These are phyloP conservation scores for Balamuthia mandrillaris DNA, from an alignment of 208 protist genomes.

Conservation along the genomic window DNA sequence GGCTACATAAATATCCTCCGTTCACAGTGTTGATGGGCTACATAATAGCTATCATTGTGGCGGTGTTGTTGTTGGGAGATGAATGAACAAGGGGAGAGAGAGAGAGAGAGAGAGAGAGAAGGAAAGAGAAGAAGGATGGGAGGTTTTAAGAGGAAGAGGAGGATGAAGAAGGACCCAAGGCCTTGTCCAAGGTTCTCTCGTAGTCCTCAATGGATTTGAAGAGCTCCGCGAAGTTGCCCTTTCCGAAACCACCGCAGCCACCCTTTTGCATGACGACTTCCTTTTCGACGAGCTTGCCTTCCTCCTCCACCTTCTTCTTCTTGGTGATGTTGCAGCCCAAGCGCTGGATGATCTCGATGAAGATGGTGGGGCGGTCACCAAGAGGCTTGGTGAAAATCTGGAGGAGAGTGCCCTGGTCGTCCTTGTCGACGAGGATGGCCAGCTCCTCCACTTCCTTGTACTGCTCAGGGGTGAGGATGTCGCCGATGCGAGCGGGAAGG, in stretches of 20 bases:
- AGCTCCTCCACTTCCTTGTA: slow-evolving; percentile 28
- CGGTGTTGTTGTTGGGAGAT: too few relatives aligned
- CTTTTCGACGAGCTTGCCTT: too few relatives aligned
- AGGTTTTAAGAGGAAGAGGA: too few relatives aligned
- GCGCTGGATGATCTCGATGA: slow-evolving; percentile 36
- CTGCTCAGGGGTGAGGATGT: slow-evolving; percentile 4
- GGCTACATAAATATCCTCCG: too few relatives aligned
- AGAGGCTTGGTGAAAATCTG: slow-evolving; percentile 34
- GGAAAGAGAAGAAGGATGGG: too few relatives aligned
- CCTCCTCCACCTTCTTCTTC: slow-evolving; percentile 2
- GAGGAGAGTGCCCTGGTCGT: slow-evolving; percentile 15
- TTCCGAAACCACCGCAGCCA: slow-evolving; percentile 23
- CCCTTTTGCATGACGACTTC: too few relatives aligned
- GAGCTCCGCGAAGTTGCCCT: slow-evolving; percentile 34
- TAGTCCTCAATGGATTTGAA: slow-evolving; percentile 36
- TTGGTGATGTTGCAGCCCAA: background rate
- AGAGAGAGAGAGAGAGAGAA: too few relatives aligned
- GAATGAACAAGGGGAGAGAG: too few relatives aligned
- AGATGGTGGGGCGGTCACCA: slow-evolving; percentile 10
- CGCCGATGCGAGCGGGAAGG: background rate
- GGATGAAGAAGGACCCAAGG: too few relatives aligned
- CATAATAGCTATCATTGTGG: too few relatives aligned
- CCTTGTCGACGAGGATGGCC: slow-evolving; percentile 13
- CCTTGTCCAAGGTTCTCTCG: slow-evolving; percentile 22
- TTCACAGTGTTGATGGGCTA: too few relatives aligned